Conservation (phyloP, 2,329 filamentous ascomycete genomes). For the Hymenoscyphus infarciens region DNA sequence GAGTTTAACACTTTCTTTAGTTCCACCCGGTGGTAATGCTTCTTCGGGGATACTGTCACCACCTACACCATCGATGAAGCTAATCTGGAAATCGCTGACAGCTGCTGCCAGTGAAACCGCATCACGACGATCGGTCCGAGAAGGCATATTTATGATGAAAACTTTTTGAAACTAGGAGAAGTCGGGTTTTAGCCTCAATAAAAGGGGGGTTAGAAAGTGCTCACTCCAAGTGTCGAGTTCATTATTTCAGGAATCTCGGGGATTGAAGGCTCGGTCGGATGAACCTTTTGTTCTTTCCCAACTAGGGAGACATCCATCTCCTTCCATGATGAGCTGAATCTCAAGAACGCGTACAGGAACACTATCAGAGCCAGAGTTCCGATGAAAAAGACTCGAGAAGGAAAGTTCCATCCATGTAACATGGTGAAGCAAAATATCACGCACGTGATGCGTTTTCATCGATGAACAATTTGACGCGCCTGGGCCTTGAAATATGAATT, state of each 20-base stretch:
- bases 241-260: conserved; percentile 4
- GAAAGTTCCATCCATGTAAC: background rate
- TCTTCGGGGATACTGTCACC: conserved; percentile 19
- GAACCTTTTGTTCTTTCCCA: background rate
- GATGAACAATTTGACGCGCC: background rate
- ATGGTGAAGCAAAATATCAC: background rate
- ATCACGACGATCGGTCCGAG: conserved; percentile 25
- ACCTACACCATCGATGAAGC: conserved; percentile 22
- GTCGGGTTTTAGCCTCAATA: background rate
- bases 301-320: background rate
- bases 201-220: background rate
- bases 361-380: background rate
- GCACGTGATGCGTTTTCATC: background rate
- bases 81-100: conserved; percentile 18
- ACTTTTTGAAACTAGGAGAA: conserved; percentile 24
- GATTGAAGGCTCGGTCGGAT: background rate
- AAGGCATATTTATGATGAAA: conserved; percentile 22
- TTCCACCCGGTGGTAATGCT: conserved; percentile 18
- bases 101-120: conserved; percentile 19
- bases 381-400: background rate
- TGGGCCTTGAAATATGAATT: background rate
- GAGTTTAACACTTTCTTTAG: conserved; percentile 18
- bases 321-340: background rate
- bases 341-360: background rate
- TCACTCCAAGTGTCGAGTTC: conserved; percentile 14